Evolutionary conservation across 2,329 filamentous ascomycete species (phyloP), one percentile per base, ranked within the genome.

Genomic region (Capronia coronata): DNA sequence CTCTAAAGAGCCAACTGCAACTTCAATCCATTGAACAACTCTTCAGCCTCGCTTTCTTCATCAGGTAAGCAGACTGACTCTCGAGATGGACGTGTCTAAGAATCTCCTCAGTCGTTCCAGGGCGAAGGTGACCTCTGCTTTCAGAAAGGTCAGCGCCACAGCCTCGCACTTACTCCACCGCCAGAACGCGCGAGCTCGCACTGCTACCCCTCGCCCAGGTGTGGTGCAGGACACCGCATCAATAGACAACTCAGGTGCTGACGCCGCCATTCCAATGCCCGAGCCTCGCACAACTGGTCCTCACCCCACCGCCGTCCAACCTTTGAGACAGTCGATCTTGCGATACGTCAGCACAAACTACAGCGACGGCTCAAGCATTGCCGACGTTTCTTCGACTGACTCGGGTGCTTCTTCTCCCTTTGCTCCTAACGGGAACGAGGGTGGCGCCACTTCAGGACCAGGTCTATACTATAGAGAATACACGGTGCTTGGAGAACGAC

Each of bases 401-500:
- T 43, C 22, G n/a, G 19, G 8, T n/a, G 40, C 14, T 29, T 2
- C 10, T 43, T 11, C 21, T 19, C 9, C 40, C 2, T 19, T 8
- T 5, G 5, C 14, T 18, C 7, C 34, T 8, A 16, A 14, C 13
- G 16, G 34, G n/a, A 2, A 37, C 22, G 13, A 16, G 1, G 22
- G 22, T 13, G 21, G 34, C 19, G 34, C 34, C 6, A 37, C 34
- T 13, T 37, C 34, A 3, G 34, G 34, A 2, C 34, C 34, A 6
- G 34, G 34, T 1, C 34, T 37, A 37, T 37, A 37, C 34, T 18
- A 37, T 37, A 37, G 34, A 37, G 34, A 37, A 37, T 37, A 37
- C 18, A 37, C 34, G 3, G 4, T 37, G 4, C 34, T 37, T n/a
- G 18, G 13, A 5, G 14, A 37, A 37, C 34, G 34, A 19, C n/a